phyloP scores from a whole-genome alignment of 2,329 filamentous ascomycete species.

The Xylariaceae sp. region DNA sequence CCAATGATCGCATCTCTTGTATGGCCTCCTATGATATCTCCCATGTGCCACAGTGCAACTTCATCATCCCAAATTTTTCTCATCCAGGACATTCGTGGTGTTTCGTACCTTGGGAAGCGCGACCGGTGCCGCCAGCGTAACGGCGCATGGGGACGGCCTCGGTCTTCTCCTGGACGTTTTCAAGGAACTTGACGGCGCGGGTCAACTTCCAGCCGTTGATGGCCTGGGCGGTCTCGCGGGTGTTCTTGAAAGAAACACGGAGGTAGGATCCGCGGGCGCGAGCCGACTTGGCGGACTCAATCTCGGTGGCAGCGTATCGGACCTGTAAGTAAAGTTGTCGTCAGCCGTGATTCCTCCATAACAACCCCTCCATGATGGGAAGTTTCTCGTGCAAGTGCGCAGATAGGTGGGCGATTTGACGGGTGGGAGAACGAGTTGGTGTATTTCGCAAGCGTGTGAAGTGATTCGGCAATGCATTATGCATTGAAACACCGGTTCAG shows the following conservation, averaged over 20 bases:
- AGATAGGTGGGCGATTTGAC: constrained; percentile 3
- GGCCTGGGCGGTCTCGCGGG: constrained; percentile 97
- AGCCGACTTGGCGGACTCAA: constrained; percentile 87
- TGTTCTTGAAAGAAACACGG: constrained; percentile 99
- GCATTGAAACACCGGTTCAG: constrained; percentile 2
- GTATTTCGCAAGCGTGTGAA: constrained; percentile 29
- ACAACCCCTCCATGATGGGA: constrained; percentile 1
- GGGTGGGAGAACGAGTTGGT: constrained; percentile 5
- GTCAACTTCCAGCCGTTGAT: constrained; percentile 99
- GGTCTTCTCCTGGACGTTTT: constrained; percentile 96
- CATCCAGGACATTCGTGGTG: neutral
- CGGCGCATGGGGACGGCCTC: constrained; percentile 98
- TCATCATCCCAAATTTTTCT: no score
- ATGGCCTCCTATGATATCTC: no score
- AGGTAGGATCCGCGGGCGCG: constrained; percentile 98
- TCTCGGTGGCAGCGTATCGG: constrained; percentile 92
- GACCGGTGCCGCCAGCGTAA: constrained; percentile 93
- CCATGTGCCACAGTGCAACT: no score
- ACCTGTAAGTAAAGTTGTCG: constrained; percentile 54
- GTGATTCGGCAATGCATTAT: constrained; percentile 1
- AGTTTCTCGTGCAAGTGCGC: constrained; percentile 6
- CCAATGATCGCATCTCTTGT: neutral
- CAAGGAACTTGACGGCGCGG: constrained; percentile 93
- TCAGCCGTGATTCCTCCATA: constrained; percentile 20
- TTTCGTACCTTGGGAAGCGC: constrained; percentile 92